Percentiles rank a stretch among this genome's conserved stretches.
Evolutionary conservation across 495 filamentous ascomycete genomes (phyloP).

Genomic region (Platismatia glauca): DNA sequence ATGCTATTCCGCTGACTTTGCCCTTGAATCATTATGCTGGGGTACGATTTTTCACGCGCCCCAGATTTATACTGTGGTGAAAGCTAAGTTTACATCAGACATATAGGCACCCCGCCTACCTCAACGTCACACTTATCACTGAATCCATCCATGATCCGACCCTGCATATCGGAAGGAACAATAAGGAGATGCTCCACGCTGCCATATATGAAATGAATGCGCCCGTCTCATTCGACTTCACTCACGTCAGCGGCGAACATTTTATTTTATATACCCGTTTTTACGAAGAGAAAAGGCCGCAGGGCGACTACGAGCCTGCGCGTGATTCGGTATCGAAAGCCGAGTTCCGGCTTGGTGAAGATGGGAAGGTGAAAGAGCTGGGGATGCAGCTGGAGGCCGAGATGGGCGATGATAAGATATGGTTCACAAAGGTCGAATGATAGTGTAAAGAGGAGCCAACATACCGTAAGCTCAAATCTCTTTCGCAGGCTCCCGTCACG

Average conservation of each 20-base stretch:
- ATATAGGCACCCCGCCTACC: conserved; percentile 37
- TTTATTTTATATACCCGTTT: conserved; percentile 12
- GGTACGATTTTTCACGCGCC: not conserved
- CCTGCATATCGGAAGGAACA: conserved; percentile 12
- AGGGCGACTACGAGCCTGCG: conserved; percentile 25
- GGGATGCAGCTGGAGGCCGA: conserved; percentile 27
- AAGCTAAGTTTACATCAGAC: conserved; percentile 11
- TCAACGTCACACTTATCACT: conserved; percentile 28
- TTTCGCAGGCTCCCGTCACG: too few species aligned
- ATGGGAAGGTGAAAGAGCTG: conserved; percentile 29
- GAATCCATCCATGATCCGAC: conserved; percentile 1
- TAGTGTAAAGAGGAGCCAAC: not conserved
- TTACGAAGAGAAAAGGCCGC: conserved; percentile 16
- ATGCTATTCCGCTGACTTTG: conserved; percentile 26
- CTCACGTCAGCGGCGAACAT: conserved; percentile 24
- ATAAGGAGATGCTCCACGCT: conserved; percentile 27
- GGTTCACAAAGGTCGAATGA: conserved; percentile 16
- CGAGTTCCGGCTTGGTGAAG: conserved; percentile 33
- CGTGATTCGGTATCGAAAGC: conserved; percentile 19
- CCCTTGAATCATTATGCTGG: conserved; percentile 32
- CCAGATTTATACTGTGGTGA: not conserved
- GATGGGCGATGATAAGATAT: conserved; percentile 28
- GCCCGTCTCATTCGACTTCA: conserved; percentile 12
- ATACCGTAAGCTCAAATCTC: not conserved
- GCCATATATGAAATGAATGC: not conserved